Evolutionary conservation across 192 early-diverging fungal genomes (phyloP).

Genomic region (Cetraspora pellucida): DNA sequence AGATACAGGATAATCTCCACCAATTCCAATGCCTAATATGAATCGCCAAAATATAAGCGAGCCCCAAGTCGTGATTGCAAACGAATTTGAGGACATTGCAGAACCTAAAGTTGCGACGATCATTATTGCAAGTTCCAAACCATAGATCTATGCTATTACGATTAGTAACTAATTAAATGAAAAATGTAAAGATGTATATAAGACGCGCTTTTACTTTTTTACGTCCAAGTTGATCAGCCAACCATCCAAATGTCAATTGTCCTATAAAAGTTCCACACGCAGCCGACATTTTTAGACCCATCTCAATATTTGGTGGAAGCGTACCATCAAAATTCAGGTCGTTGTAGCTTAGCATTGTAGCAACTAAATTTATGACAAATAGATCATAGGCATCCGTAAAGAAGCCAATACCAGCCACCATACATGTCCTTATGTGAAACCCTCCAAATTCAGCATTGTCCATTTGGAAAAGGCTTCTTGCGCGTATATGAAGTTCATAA

Average conservation of each 20-base stretch:
- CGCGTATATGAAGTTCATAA: conserved; percentile 18
- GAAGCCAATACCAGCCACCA: conserved; percentile 79
- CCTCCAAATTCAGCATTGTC: conserved; percentile 77
- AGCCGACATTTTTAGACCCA: conserved; percentile 82
- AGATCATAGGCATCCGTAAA: conserved; percentile 95
- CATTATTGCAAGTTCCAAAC: conserved; percentile 88
- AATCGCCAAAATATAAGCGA: conserved; percentile 86
- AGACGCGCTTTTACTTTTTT: conserved; percentile 48
- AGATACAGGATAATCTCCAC: conserved; percentile 96
- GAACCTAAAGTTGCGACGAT: conserved; percentile 85
- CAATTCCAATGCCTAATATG: conserved; percentile 89
- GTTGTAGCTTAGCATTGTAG: conserved; percentile 82
- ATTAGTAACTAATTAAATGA: not conserved
- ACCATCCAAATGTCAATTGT: conserved; percentile 80
- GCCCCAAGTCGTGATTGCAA: conserved; percentile 61
- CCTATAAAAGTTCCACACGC: conserved; percentile 91
- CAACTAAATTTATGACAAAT: conserved; percentile 88
- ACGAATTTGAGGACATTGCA: conserved; percentile 71
- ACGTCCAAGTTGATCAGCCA: conserved; percentile 88
- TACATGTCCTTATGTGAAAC: conserved; percentile 69
- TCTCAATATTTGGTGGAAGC: conserved; percentile 66
- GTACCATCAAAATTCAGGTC: conserved; percentile 64
- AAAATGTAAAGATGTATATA: not conserved
- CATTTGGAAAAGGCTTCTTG: conserved; percentile 48
- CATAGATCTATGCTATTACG: conserved; percentile 63